Percentiles rank a stretch among this genome's conserved stretches.
These are phyloP conservation scores for Phialophora expanda DNA, from an alignment of 2,329 filamentous ascomycete species.

Conservation along the genomic window DNA sequence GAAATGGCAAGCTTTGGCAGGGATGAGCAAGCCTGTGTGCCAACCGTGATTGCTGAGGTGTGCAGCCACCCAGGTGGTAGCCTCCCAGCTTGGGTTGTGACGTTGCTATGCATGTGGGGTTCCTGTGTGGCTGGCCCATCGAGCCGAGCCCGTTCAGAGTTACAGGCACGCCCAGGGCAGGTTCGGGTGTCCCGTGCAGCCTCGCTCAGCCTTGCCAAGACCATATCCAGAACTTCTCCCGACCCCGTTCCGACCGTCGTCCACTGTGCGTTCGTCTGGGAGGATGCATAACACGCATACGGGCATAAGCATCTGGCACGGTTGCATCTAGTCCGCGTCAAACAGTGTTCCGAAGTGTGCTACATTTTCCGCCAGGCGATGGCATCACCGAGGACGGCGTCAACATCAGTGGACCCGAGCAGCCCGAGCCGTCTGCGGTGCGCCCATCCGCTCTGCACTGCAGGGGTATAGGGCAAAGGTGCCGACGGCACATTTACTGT, in stretches of 20 bases:
- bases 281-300: neutral
- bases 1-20: constrained; percentile 2
- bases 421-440: neutral
- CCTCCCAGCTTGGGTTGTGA: neutral
- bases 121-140: neutral
- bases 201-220: constrained; percentile 18
- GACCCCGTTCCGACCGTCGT: neutral
- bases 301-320: neutral
- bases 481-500: neutral
- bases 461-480: neutral
- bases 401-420: neutral
- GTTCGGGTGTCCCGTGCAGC: neutral
- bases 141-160: constrained; percentile 6
- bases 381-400: neutral
- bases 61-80: constrained; percentile 1
- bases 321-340: neutral
- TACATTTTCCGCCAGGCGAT: neutral
- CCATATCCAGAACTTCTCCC: neutral
- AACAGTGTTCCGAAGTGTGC: neutral
- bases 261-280: no score
- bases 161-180: neutral
- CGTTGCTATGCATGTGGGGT: constrained; percentile 9
- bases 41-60: constrained; percentile 7
- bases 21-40: neutral
- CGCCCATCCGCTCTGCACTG: neutral